These are phyloP conservation scores for Torulaspora pretoriensis DNA, from an alignment of 1,139 yeast species.

Conservation along the genomic window DNA sequence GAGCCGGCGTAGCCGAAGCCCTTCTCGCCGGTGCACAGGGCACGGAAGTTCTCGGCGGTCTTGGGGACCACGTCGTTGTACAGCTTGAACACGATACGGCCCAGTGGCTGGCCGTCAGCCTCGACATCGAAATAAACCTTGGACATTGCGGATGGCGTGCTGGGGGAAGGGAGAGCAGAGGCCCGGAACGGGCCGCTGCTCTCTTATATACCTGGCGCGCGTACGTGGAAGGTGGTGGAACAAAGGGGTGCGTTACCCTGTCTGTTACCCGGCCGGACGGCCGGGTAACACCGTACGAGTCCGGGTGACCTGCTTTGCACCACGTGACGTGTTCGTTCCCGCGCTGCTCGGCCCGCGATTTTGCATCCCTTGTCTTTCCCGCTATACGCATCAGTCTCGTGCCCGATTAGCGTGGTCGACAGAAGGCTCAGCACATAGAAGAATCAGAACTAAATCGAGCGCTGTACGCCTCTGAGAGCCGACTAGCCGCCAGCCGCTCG, in stretches of 20 bases:
- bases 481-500: too few species aligned
- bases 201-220: not conserved
- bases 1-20: conserved; percentile 93
- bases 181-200: too few species aligned
- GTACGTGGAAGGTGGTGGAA: conserved; percentile 1
- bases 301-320: not conserved
- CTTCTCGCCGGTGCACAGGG: conserved; percentile 94
- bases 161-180: not conserved
- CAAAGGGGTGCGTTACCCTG: not conserved
- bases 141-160: conserved; percentile 25
- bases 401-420: too few species aligned
- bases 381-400: too few species aligned
- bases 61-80: conserved; percentile 95
- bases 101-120: conserved; percentile 45
- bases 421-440: too few species aligned
- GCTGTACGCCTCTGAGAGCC: too few species aligned
- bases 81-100: conserved; percentile 77
- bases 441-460: too few species aligned
- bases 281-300: too few species aligned
- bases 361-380: too few species aligned
- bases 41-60: conserved; percentile 98
- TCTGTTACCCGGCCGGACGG: too few species aligned
- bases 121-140: conserved; percentile 38
- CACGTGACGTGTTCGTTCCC: too few species aligned
- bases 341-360: too few species aligned